A percentile compares a stretch with the other conserved stretches of the same genome.
Conservation (phyloP, 805 yeast genomes). For the Spathaspora boniae region DNA sequence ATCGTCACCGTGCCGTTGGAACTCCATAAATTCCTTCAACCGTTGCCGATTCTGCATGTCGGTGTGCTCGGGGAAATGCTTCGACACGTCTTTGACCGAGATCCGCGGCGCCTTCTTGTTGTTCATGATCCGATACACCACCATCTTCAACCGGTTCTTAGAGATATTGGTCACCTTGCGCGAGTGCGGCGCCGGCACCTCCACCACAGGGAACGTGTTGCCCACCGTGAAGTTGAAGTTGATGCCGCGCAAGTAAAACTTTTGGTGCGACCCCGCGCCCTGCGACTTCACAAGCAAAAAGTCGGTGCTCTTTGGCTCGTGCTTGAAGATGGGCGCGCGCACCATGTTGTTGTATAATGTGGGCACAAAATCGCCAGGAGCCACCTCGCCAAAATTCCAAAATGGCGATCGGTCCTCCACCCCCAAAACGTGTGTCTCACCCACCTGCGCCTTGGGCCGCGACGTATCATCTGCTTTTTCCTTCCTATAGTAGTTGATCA, state of each 20-base stretch:
- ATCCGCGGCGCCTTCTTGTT: slow-evolving; percentile 69
- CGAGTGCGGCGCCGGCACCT: slow-evolving; percentile 96
- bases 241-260: slow-evolving; percentile 65
- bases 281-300: slow-evolving; percentile 76
- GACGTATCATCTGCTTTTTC: slow-evolving; percentile 73
- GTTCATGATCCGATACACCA: slow-evolving; percentile 84
- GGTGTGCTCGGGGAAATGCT: slow-evolving; percentile 94
- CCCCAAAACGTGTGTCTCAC: slow-evolving; percentile 95
- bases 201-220: slow-evolving; percentile 88
- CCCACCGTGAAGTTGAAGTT: slow-evolving; percentile 84
- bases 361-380: slow-evolving; percentile 90
- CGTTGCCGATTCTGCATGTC: slow-evolving; percentile 97
- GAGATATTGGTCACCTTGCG: slow-evolving; percentile 92
- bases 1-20: slow-evolving; percentile 89
- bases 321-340: slow-evolving; percentile 90
- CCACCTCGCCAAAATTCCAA: slow-evolving; percentile 98
- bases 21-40: slow-evolving; percentile 96
- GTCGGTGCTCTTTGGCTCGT: slow-evolving; percentile 74
- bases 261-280: slow-evolving; percentile 72
- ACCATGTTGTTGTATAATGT: slow-evolving; percentile 88
- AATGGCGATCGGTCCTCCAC: slow-evolving; percentile 95
- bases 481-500: slow-evolving; percentile 90
- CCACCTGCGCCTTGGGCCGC: slow-evolving; percentile 83
- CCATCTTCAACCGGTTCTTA: slow-evolving; percentile 88
- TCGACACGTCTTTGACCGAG: slow-evolving; percentile 80